These are phyloP conservation scores for Helotiales sp. DNA, from an alignment of 2,329 filamentous ascomycete genomes.

Conservation along the genomic window DNA sequence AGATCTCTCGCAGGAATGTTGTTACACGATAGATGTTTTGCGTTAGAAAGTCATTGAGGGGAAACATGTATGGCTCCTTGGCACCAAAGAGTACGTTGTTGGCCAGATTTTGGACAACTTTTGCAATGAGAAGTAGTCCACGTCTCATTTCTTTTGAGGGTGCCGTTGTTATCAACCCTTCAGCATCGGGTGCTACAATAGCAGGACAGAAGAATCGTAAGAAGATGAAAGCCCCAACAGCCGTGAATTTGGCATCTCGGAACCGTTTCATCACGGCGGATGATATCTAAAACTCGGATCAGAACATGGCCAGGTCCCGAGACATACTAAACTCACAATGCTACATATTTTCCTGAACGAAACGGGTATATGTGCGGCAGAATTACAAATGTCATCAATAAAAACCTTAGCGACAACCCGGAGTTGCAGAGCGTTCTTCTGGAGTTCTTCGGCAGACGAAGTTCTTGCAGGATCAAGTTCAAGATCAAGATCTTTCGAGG, in stretches of 20 bases:
- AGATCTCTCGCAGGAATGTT: constrained; percentile 70
- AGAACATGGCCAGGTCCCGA: neutral
- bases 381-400: constrained; percentile 72
- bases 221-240: constrained; percentile 73
- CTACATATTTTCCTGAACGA: constrained; percentile 71
- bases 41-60: constrained; percentile 70
- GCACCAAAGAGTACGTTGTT: constrained; percentile 75
- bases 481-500: constrained; percentile 69
- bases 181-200: constrained; percentile 71
- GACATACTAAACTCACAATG: constrained; percentile 54
- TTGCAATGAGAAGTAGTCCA: constrained; percentile 70
- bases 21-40: constrained; percentile 72
- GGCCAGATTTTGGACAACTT: constrained; percentile 72
- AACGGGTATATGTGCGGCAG: constrained; percentile 62
- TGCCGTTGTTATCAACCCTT: constrained; percentile 63
- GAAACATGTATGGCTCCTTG: constrained; percentile 75
- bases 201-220: constrained; percentile 75
- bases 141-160: constrained; percentile 73
- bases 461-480: constrained; percentile 70
- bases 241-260: constrained; percentile 73
- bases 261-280: constrained; percentile 67
- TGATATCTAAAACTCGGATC: constrained; percentile 54
- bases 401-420: constrained; percentile 72
- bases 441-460: constrained; percentile 62
- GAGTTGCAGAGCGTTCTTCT: constrained; percentile 69